Percentiles rank a stretch among this genome's conserved stretches.
Conservation (phyloP, 805 yeast species). For the Candida multigemmis region DNA sequence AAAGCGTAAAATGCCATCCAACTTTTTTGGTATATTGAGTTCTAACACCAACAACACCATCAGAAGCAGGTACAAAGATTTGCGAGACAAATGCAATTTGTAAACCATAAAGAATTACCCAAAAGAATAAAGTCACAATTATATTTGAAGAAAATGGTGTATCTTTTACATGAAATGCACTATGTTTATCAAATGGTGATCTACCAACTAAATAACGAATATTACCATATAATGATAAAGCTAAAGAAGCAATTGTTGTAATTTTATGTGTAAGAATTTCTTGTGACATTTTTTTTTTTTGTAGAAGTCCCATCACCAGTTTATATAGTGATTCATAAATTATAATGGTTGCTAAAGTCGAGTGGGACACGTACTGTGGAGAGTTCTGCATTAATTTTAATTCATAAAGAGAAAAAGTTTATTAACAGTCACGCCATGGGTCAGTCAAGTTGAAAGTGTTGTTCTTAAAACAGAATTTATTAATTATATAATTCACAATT, state of each 20-base stretch:
- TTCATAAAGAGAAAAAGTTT: too few relatives aligned
- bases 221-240: constrained; percentile 47
- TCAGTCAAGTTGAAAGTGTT: too few relatives aligned
- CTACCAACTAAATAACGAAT: constrained; percentile 50
- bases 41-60: constrained; percentile 5
- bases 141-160: constrained; percentile 67
- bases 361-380: too few relatives aligned
- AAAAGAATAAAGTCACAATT: constrained; percentile 42
- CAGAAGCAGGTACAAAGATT: constrained; percentile 6
- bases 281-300: too few relatives aligned
- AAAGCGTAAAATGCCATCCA: constrained; percentile 54
- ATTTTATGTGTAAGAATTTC: constrained; percentile 6
- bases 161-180: constrained; percentile 42
- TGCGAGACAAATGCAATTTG: constrained; percentile 38
- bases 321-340: too few relatives aligned
- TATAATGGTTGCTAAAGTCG: too few relatives aligned
- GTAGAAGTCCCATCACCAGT: too few relatives aligned
- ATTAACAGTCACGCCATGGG: too few relatives aligned
- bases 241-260: constrained; percentile 43
- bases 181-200: constrained; percentile 34
- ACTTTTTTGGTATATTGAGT: constrained; percentile 27
- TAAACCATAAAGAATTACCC: constrained; percentile 44
- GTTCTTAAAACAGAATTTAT: too few relatives aligned
- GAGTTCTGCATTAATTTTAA: too few relatives aligned
- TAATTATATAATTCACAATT: too few relatives aligned